phyloP scores from a whole-genome alignment of 371 early-diverging fungal species.

The Cokeromyces recurvatus region DNA sequence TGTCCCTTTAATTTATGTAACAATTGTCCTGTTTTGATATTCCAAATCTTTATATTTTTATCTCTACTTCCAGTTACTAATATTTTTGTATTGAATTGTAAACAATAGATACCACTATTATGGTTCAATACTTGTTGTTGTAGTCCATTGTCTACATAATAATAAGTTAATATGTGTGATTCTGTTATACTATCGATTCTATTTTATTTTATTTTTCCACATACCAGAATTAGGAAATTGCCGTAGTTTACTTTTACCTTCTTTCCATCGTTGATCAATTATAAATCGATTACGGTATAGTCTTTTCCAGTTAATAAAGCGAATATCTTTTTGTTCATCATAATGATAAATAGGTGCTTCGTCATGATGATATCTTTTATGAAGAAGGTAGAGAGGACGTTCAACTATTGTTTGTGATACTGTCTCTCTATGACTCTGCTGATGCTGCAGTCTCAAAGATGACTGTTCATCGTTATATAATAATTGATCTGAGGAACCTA shows the following conservation, averaged over 20 bases:
- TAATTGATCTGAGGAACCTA: too few species aligned
- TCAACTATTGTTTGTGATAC: slow-evolving; percentile 13
- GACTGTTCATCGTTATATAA: too few species aligned
- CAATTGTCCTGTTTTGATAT: slow-evolving; percentile 55
- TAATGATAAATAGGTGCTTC: slow-evolving; percentile 35
- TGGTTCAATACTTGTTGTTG: slow-evolving; percentile 39
- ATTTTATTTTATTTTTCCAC: too few species aligned
- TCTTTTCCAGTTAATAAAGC: slow-evolving; percentile 63
- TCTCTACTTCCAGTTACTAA: slow-evolving; percentile 86
- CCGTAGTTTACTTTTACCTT: slow-evolving; percentile 45
- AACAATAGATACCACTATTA: slow-evolving; percentile 87
- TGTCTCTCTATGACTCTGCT: background rate
- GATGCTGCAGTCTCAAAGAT: background rate
- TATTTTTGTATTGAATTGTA: slow-evolving; percentile 71
- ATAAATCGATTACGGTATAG: slow-evolving; percentile 56
- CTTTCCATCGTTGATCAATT: slow-evolving; percentile 66
- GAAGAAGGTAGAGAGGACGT: slow-evolving; percentile 23
- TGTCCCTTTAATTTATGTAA: slow-evolving; percentile 69
- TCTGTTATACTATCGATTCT: too few species aligned
- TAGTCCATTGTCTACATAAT: too few species aligned
- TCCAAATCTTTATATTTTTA: slow-evolving; percentile 80
- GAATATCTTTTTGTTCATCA: slow-evolving; percentile 27
- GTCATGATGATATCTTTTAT: slow-evolving; percentile 25
- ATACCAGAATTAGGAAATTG: too few species aligned
- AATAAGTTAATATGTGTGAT: too few species aligned